These are phyloP conservation scores for Hymenoscyphus albidus DNA, from an alignment of 2,329 filamentous ascomycete genomes.

Conservation along the genomic window DNA sequence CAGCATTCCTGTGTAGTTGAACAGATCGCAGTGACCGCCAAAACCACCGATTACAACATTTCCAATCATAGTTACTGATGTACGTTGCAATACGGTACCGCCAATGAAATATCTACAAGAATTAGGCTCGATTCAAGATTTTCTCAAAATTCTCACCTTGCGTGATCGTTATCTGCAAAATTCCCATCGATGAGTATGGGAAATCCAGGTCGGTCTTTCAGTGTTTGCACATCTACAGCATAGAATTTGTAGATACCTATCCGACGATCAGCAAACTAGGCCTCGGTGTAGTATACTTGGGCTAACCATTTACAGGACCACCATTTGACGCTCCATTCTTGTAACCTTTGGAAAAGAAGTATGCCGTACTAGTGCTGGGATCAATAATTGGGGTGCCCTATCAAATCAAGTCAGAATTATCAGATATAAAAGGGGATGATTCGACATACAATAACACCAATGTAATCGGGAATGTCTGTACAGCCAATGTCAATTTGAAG, in stretches of 20 bases:
- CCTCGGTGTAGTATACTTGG: background rate
- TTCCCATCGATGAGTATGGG: conserved; percentile 44
- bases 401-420: background rate
- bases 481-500: conserved; percentile 32
- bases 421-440: background rate
- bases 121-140: conserved; percentile 9
- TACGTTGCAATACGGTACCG: conserved; percentile 44
- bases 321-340: conserved; percentile 28
- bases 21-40: conserved; percentile 46
- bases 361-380: conserved; percentile 35
- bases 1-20: conserved; percentile 41
- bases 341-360: conserved; percentile 39
- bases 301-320: conserved; percentile 26
- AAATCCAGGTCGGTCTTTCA: conserved; percentile 39
- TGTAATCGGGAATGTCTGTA: conserved; percentile 39
- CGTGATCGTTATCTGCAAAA: conserved; percentile 43
- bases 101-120: conserved; percentile 40
- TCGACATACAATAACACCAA: conserved; percentile 35
- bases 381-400: conserved; percentile 39
- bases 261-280: conserved; percentile 4
- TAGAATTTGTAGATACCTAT: conserved; percentile 32
- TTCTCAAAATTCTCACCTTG: conserved; percentile 27
- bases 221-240: conserved; percentile 36
- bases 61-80: conserved; percentile 39
- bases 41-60: conserved; percentile 43